phyloP scores from a whole-genome alignment of 1,284 basidiomycete genomes.

The Omphalotus olearius region DNA sequence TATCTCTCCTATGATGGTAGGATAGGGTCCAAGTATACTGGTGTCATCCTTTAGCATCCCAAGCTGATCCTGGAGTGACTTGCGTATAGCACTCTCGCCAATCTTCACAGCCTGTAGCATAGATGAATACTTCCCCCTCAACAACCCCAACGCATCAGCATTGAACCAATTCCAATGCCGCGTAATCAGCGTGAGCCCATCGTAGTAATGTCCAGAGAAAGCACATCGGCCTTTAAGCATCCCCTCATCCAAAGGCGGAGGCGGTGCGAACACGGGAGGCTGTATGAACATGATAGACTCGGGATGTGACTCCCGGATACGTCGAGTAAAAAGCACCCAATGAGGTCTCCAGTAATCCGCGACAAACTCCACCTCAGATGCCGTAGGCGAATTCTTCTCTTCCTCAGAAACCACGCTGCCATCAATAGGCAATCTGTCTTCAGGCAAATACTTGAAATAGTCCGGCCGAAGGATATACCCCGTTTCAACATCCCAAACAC shows the following conservation, averaged over 20 bases:
- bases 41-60: slow-evolving; percentile 76
- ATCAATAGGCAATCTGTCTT: slow-evolving; percentile 9
- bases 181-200: slow-evolving; percentile 83
- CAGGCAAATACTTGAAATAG: slow-evolving; percentile 67
- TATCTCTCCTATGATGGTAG: slow-evolving; percentile 94
- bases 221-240: slow-evolving; percentile 66
- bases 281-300: slow-evolving; percentile 91
- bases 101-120: slow-evolving; percentile 68
- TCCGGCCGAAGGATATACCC: slow-evolving; percentile 68
- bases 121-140: slow-evolving; percentile 84
- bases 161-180: slow-evolving; percentile 97
- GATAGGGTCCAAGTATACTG: slow-evolving; percentile 67
- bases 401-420: background rate
- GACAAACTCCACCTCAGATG: slow-evolving; percentile 60
- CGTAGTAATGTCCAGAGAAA: slow-evolving; percentile 91
- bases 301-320: slow-evolving; percentile 73
- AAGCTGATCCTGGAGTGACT: slow-evolving; percentile 82
- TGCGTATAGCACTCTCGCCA: slow-evolving; percentile 81
- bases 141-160: slow-evolving; percentile 88
- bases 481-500: slow-evolving; percentile 82
- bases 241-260: slow-evolving; percentile 60
- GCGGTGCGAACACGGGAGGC: slow-evolving; percentile 86
- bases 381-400: slow-evolving; percentile 16
- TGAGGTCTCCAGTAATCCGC: slow-evolving; percentile 84
- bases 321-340: slow-evolving; percentile 58